Conservation (phyloP, 805 yeast species). For the Cyberlindnera misumaiensis region DNA sequence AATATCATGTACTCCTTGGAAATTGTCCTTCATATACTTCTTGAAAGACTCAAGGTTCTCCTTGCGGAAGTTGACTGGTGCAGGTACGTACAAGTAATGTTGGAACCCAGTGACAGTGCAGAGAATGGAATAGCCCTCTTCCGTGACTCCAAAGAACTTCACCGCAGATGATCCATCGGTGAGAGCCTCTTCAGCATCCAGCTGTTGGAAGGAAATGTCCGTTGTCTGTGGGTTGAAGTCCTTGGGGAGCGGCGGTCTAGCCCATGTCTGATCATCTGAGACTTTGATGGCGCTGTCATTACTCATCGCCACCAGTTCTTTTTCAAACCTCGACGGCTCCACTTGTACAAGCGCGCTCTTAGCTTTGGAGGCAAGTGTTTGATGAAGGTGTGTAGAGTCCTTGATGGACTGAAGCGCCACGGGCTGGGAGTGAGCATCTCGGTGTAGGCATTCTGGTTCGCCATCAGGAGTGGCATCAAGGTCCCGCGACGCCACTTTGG, state of each 20-base stretch:
- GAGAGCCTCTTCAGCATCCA: constrained; percentile 86
- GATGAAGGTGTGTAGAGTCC: constrained; percentile 18
- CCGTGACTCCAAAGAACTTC: constrained; percentile 89
- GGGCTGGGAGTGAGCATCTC: constrained; percentile 24
- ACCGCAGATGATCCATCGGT: constrained; percentile 55
- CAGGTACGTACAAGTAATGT: constrained; percentile 90
- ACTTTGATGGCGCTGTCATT: constrained; percentile 25
- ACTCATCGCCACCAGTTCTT: constrained; percentile 41
- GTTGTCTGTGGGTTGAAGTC: constrained; percentile 39
- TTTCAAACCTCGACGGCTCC: constrained; percentile 45
- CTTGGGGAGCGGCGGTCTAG: constrained; percentile 50
- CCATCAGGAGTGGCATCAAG: constrained; percentile 15
- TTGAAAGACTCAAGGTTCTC: constrained; percentile 44
- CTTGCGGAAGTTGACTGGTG: constrained; percentile 67
- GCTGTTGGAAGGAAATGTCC: constrained; percentile 77
- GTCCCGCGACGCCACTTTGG: constrained; percentile 8
- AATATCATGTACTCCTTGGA: constrained; percentile 55
- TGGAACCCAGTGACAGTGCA: constrained; percentile 85
- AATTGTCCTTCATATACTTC: constrained; percentile 37
- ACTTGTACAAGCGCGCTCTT: constrained; percentile 23
- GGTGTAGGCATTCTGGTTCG: constrained; percentile 15
- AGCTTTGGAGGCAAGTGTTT: constrained; percentile 24
- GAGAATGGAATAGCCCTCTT: constrained; percentile 78
- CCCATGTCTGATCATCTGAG: constrained; percentile 34
- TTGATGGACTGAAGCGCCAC: constrained; percentile 14